These are phyloP conservation scores for Luvunga scandens DNA, from an alignment of 345 rosid species.

Conservation along the genomic window DNA sequence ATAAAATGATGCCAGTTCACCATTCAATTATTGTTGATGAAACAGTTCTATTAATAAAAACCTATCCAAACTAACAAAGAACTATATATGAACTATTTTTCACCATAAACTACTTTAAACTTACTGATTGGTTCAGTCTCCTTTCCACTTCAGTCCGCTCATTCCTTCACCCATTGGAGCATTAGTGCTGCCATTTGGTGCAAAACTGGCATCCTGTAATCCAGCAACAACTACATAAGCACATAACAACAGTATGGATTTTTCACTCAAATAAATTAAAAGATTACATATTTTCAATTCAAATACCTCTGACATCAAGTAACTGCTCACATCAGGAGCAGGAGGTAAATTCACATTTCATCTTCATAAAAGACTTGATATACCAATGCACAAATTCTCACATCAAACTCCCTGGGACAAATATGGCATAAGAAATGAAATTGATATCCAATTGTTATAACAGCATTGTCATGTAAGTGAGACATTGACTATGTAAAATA, in stretches of 20 bases:
- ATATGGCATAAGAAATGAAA: conserved; percentile 17
- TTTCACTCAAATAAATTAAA: conserved; percentile 5
- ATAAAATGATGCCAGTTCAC: too few species aligned
- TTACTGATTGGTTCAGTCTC: conserved; percentile 60
- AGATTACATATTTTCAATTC: conserved; percentile 11
- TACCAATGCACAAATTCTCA: conserved; percentile 72
- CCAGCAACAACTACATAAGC: conserved; percentile 23
- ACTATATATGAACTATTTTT: not conserved
- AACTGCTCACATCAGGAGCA: conserved; percentile 93
- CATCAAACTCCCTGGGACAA: conserved; percentile 87
- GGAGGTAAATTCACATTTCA: conserved; percentile 70
- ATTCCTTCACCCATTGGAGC: conserved; percentile 74
- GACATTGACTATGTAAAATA: conserved; percentile 8
- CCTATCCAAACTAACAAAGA: not conserved
- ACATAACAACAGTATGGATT: not conserved
- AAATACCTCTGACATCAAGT: conserved; percentile 85
- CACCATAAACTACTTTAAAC: conserved; percentile 13
- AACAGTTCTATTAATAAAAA: not conserved
- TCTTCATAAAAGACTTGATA: conserved; percentile 84
- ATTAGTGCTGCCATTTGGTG: conserved; percentile 56
- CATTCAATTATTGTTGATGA: not conserved
- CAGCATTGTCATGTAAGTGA: conserved; percentile 5
- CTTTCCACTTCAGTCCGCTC: conserved; percentile 73
- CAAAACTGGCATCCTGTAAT: conserved; percentile 69
- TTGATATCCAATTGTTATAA: not conserved